phyloP scores from a whole-genome alignment of 345 rosid species.

The Isatis tinctoria region DNA sequence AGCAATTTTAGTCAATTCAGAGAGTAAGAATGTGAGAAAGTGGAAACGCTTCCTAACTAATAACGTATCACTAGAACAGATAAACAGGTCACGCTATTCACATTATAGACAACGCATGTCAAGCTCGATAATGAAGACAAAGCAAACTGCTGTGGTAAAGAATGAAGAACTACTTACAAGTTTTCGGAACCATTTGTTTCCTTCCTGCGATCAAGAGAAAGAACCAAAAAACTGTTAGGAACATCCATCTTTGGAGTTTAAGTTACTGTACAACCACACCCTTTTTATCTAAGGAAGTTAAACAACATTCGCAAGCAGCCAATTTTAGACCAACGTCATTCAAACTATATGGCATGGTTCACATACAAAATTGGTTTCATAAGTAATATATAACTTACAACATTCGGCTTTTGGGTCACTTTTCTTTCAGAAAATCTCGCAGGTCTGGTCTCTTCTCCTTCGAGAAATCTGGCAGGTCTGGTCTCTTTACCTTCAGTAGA shows the following conservation, averaged over 20 bases:
- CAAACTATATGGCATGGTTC: neutral
- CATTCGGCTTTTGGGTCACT: conserved; percentile 39
- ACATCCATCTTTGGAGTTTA: neutral
- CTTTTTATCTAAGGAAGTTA: neutral
- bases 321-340: neutral
- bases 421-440: conserved; percentile 9
- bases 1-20: neutral
- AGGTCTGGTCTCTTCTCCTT: neutral
- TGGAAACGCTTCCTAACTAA: neutral
- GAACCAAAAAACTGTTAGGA: conserved; percentile 7
- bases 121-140: neutral
- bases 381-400: conserved; percentile 49
- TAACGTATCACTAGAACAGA: neutral
- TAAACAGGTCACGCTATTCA: neutral
- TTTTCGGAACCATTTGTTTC: conserved; percentile 59
- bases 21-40: neutral
- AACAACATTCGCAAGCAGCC: conserved; percentile 3
- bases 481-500: neutral
- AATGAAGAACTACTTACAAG: conserved; percentile 49
- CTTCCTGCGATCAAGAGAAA: conserved; percentile 49
- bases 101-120: neutral
- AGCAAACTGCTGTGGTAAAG: neutral
- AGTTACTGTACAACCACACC: neutral
- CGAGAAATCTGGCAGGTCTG: neutral
- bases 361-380: neutral